Conservation (phyloP, 1,284 basidiomycete species). For the Volvariella volvacea region DNA sequence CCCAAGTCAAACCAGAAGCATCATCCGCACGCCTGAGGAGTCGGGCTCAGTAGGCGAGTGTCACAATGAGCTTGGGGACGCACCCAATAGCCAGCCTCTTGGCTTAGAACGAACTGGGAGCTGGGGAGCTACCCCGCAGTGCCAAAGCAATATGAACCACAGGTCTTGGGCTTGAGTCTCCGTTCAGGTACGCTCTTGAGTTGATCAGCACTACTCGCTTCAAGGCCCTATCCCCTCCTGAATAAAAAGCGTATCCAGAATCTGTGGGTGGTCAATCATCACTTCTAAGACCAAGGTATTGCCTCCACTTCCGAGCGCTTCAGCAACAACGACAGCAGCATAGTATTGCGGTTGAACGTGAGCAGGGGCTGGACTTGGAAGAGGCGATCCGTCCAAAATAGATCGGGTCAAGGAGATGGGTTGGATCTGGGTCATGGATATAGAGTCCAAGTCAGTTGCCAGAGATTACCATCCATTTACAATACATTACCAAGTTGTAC, state of each 20-base stretch:
- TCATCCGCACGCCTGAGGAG: slow-evolving; percentile 46
- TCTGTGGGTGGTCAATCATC: slow-evolving; percentile 34
- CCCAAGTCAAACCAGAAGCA: slow-evolving; percentile 50
- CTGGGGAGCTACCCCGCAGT: slow-evolving; percentile 19
- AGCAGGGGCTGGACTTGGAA: slow-evolving; percentile 39
- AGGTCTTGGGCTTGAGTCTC: slow-evolving; percentile 23
- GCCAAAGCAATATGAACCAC: slow-evolving; percentile 37
- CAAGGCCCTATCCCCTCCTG: slow-evolving; percentile 26
- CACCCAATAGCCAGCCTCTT: slow-evolving; percentile 43
- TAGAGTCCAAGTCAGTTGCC: background rate
- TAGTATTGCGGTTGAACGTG: slow-evolving; percentile 61
- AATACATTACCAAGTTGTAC: slow-evolving; percentile 33
- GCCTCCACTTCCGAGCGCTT: slow-evolving; percentile 28
- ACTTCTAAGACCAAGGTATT: slow-evolving; percentile 46
- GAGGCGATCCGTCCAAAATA: slow-evolving; percentile 39
- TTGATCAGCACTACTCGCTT: slow-evolving; percentile 53
- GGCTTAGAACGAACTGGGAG: slow-evolving; percentile 20
- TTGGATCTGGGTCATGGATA: too few species aligned
- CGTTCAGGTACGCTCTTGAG: slow-evolving; percentile 41
- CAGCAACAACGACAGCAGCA: slow-evolving; percentile 43
- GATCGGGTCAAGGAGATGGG: slow-evolving; percentile 47
- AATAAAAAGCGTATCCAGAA: slow-evolving; percentile 64
- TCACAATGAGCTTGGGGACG: slow-evolving; percentile 12
- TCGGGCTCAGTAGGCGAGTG: background rate
- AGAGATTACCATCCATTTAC: background rate